Base-by-base conservation (phyloP, 257 asterid species). In the Scutellaria minor region DNA sequence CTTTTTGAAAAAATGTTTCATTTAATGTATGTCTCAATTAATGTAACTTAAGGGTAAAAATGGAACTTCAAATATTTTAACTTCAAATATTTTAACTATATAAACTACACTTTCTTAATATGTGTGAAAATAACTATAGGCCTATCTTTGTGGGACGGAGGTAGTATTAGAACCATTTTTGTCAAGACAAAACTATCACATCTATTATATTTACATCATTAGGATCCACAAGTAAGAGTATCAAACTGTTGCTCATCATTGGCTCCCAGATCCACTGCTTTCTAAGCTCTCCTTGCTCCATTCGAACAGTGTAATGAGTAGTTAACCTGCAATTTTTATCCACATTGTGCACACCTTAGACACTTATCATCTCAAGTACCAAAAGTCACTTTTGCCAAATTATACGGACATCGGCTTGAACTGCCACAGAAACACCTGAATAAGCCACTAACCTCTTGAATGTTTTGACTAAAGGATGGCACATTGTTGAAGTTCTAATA, bases 251-350 rank as follows among this genome's bases (percentile, higher is more conserved):
- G 78, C 93, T 89, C 96, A 91, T 94, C 90, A 81, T 53, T 22
- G 98, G 96, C 71, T 94, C 99, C 99, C 99, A 94, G 71, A 84
- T 85, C 98, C 96, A 94, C 87, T 87, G 92, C 86, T 85, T 87
- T 82, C 80, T 76, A 54, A 89, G 81, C 78, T 79, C 93, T 66
- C 77, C 86, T 81, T 85, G 88, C 83, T 87, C 97, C 96, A 91
- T 83, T 77, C 81, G 84, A 82, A 84, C 82, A 81, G 82, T 71
- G 82, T 82, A 94, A 75, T 91, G 86, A 60, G 88, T 84, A 66
- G 85, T 79, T 68, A 89, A 88, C 87, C 99, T 94, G 95, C 85
- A 87, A 76, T n/a, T 61, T 10, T 69, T 13, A 46, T 58, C 81
- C 73, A 60, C 66, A 58, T 9, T 64, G 71, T 24, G n/a, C 62